Percentiles rank a stretch among this genome's conserved stretches.
phyloP scores from a whole-genome alignment of 495 filamentous ascomycete species.

The Aspergillus mulundensis region DNA sequence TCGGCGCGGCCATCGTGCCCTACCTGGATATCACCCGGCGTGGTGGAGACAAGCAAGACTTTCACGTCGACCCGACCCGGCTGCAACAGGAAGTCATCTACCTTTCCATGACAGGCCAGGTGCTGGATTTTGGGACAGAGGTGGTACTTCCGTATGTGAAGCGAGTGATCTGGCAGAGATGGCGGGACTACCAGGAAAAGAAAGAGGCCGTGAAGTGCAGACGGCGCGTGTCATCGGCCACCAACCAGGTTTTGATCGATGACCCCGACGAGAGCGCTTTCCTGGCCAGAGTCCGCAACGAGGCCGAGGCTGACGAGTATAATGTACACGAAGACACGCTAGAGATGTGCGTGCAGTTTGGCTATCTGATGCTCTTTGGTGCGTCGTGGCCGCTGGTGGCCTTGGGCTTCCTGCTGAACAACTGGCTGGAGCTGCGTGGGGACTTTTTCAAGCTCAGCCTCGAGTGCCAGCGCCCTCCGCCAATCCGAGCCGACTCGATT shows the following conservation, averaged over 20 bases:
- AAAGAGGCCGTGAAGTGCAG: constrained; percentile 15
- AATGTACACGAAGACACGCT: constrained; percentile 58
- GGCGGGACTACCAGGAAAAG: constrained; percentile 31
- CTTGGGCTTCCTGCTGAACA: constrained; percentile 84
- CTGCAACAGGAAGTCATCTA: constrained; percentile 92
- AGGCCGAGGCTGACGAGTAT: constrained; percentile 78
- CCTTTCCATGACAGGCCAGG: constrained; percentile 87
- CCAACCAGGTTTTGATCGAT: constrained; percentile 42
- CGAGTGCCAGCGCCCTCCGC: constrained; percentile 82
- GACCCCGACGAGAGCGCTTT: constrained; percentile 68
- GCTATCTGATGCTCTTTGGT: constrained; percentile 86
- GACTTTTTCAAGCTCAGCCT: constrained; percentile 91
- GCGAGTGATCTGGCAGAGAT: constrained; percentile 45
- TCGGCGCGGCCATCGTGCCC: constrained; percentile 76
- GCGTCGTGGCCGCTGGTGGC: constrained; percentile 88
- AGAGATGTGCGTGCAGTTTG: constrained; percentile 47
- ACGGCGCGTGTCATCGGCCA: constrained; percentile 25
- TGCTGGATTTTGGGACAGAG: constrained; percentile 83
- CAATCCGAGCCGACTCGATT: constrained; percentile 85
- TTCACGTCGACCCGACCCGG: constrained; percentile 73
- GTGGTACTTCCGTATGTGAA: constrained; percentile 81
- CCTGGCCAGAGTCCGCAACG: constrained; percentile 70
- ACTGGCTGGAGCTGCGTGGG: constrained; percentile 90
- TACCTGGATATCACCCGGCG: constrained; percentile 74
- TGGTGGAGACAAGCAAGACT: constrained; percentile 32